Conservation (phyloP, 2,329 filamentous ascomycete species). For the Colletotrichum sp. region DNA sequence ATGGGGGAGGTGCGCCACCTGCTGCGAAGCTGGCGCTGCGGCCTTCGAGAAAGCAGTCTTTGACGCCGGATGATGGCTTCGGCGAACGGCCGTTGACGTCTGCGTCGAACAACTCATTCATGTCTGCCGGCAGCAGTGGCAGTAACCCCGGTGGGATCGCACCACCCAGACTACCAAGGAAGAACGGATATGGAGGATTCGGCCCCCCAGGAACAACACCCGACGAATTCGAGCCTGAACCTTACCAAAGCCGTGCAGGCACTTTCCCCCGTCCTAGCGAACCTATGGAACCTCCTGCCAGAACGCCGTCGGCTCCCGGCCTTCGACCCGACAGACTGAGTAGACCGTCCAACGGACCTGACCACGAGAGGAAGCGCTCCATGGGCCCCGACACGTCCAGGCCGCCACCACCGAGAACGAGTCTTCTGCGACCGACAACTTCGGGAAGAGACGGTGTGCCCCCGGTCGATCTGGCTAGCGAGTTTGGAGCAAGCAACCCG, state of each 20-base stretch:
- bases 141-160: constrained; percentile 26
- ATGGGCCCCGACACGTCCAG: constrained; percentile 56
- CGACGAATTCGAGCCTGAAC: constrained; percentile 41
- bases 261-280: constrained; percentile 55
- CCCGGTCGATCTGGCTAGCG: constrained; percentile 61
- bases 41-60: constrained; percentile 28
- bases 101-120: constrained; percentile 31
- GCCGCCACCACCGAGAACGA: constrained; percentile 57
- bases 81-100: constrained; percentile 34
- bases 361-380: constrained; percentile 42
- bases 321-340: constrained; percentile 42
- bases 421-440: constrained; percentile 47
- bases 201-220: constrained; percentile 48
- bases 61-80: constrained; percentile 18
- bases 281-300: constrained; percentile 39
- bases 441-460: constrained; percentile 42
- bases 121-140: constrained; percentile 14
- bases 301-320: constrained; percentile 55
- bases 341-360: constrained; percentile 27
- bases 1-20: constrained; percentile 25
- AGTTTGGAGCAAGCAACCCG: constrained; percentile 66
- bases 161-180: constrained; percentile 46
- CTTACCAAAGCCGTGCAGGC: constrained; percentile 51
- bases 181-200: constrained; percentile 64
- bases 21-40: constrained; percentile 38